These are phyloP conservation scores for Ambispora gerdemannii DNA, from an alignment of 192 early-diverging fungal genomes.

Conservation along the genomic window DNA sequence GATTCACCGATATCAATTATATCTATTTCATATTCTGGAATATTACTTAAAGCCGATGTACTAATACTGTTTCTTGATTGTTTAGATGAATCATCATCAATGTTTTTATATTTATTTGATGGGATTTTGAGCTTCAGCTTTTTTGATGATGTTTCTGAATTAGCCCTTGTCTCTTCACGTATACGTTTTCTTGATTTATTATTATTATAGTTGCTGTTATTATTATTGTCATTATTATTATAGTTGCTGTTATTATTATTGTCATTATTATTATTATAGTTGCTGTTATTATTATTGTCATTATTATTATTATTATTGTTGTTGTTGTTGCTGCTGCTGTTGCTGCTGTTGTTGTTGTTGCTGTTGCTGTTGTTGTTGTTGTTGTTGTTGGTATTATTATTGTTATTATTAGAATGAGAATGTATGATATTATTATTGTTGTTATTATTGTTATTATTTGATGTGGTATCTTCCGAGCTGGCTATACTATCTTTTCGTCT, in stretches of 20 bases:
- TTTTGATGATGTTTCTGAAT: background rate
- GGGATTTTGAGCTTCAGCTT: background rate
- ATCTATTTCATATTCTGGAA: background rate
- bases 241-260: background rate
- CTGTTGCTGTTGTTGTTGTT: too few relatives aligned
- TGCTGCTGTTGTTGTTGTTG: background rate
- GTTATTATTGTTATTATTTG: too few relatives aligned
- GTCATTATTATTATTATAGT: background rate
- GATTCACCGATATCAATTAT: background rate
- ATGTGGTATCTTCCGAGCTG: constrained; percentile 3
- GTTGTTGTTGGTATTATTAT: too few relatives aligned
- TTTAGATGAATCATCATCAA: too few relatives aligned
- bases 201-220: too few relatives aligned
- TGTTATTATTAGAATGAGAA: too few relatives aligned
- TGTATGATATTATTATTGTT: too few relatives aligned
- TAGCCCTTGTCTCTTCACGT: too few relatives aligned
- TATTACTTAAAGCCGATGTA: background rate
- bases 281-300: background rate
- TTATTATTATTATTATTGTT: constrained; percentile 20
- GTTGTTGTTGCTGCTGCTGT: constrained; percentile 18
- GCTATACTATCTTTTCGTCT: background rate
- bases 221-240: too few relatives aligned
- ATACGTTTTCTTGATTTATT: too few relatives aligned
- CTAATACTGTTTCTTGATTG: background rate
- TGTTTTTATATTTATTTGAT: background rate